A percentile compares a stretch with the other conserved stretches of the same genome.
These are phyloP conservation scores for Penicillium turbatum DNA, from an alignment of 495 filamentous ascomycete genomes.

Conservation along the genomic window DNA sequence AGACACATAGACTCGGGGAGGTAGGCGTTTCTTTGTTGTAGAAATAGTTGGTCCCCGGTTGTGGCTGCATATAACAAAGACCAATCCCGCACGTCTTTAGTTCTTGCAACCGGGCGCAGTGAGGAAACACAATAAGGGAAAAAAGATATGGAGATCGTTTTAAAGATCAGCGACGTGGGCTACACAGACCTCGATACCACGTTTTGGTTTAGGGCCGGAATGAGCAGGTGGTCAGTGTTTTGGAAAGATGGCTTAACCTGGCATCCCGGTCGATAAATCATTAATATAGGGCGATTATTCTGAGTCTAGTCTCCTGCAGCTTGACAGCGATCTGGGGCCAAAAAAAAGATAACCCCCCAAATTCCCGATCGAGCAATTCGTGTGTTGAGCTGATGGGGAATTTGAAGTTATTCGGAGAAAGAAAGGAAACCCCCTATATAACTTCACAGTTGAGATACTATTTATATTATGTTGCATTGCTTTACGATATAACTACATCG, in stretches of 20 bases:
- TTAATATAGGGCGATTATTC: background rate
- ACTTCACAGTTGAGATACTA: too few species aligned
- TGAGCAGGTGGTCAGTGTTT: too few species aligned
- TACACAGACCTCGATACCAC: too few species aligned
- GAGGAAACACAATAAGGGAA: background rate
- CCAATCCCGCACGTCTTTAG: background rate
- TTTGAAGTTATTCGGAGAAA: background rate
- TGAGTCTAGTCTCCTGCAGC: background rate
- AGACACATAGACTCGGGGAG: background rate
- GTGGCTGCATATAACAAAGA: constrained; percentile 5
- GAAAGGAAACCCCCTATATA: too few species aligned
- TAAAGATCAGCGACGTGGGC: too few species aligned
- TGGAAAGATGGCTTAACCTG: too few species aligned
- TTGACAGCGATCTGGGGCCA: background rate
- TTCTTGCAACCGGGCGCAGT: background rate
- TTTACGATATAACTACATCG: too few species aligned
- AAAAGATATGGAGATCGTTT: too few species aligned
- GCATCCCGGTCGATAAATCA: too few species aligned
- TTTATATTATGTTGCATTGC: too few species aligned
- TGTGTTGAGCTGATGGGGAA: background rate
- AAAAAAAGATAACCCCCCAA: background rate
- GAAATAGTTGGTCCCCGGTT: background rate
- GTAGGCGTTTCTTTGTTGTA: constrained; percentile 1
- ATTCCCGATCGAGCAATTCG: background rate
- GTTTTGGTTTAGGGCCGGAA: too few species aligned